Conservation (phyloP, 2,329 filamentous ascomycete genomes). For the Fusarium globosum region DNA sequence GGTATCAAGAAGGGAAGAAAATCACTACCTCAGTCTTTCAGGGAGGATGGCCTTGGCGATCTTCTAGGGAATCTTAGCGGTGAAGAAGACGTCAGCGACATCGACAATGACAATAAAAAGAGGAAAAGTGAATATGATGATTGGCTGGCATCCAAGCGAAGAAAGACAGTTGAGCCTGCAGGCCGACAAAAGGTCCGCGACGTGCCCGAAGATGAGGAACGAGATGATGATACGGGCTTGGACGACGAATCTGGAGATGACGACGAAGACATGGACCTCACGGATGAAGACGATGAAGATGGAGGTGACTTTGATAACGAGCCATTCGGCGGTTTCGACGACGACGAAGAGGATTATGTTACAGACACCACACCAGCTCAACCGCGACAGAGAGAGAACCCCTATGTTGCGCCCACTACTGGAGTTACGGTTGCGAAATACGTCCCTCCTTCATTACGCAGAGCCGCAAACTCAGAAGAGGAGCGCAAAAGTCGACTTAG, state of each 20-base stretch:
- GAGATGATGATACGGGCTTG: conserved; percentile 35
- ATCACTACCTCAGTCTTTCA: conserved; percentile 76
- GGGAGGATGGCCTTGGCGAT: conserved; percentile 85
- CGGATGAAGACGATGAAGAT: conserved; percentile 43
- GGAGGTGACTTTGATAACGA: conserved; percentile 49
- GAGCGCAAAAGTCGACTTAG: conserved; percentile 77
- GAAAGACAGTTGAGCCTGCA: conserved; percentile 53
- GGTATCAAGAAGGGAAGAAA: conserved; percentile 83
- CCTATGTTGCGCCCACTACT: conserved; percentile 79
- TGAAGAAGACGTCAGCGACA: conserved; percentile 57
- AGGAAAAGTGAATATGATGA: conserved; percentile 67
- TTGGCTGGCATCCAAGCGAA: conserved; percentile 69
- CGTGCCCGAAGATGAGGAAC: conserved; percentile 39
- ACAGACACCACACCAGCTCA: conserved; percentile 48
- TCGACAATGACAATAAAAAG: conserved; percentile 69
- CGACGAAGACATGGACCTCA: conserved; percentile 42
- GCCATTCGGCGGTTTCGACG: conserved; percentile 55
- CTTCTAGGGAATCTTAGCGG: conserved; percentile 73
- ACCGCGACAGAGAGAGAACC: conserved; percentile 78
- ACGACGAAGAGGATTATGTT: conserved; percentile 46
- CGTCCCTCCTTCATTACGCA: conserved; percentile 85
- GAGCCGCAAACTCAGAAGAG: conserved; percentile 68
- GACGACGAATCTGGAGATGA: conserved; percentile 27
- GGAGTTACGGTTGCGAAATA: conserved; percentile 74
- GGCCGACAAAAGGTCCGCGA: conserved; percentile 26